phyloP scores from a whole-genome alignment of 2,329 filamentous ascomycete genomes.

The Ophiostoma populinum region DNA sequence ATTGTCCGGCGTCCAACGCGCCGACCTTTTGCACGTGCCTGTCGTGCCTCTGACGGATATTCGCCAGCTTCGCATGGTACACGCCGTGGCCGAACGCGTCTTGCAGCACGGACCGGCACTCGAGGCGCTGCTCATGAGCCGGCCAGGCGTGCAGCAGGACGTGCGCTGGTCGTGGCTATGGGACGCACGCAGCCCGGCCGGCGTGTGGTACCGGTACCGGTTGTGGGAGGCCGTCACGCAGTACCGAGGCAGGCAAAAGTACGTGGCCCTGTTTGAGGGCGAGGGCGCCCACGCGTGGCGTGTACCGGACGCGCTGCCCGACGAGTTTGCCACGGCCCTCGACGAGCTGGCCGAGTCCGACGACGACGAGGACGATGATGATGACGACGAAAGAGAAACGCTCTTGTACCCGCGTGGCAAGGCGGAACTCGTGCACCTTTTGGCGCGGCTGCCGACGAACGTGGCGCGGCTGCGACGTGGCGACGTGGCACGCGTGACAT shows the following conservation, averaged over 20 bases:
- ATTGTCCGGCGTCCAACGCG: neutral
- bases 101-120: constrained; percentile 71
- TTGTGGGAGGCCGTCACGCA: constrained; percentile 59
- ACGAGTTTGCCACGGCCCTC: constrained; percentile 61
- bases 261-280: constrained; percentile 55
- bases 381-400: constrained; percentile 23
- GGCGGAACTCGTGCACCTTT: constrained; percentile 65
- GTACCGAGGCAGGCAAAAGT: constrained; percentile 21
- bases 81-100: constrained; percentile 69
- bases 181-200: constrained; percentile 62
- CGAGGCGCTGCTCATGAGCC: constrained; percentile 80
- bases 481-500: constrained; percentile 70
- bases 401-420: constrained; percentile 74
- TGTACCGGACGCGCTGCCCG: constrained; percentile 55
- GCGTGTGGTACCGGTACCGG: constrained; percentile 84
- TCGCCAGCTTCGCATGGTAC: constrained; percentile 64
- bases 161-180: constrained; percentile 92
- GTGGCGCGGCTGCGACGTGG: constrained; percentile 62
- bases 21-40: constrained; percentile 43
- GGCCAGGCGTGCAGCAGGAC: constrained; percentile 65
- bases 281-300: constrained; percentile 66
- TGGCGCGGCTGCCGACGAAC: constrained; percentile 65
- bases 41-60: constrained; percentile 64
- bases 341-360: constrained; percentile 71
- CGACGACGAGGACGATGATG: constrained; percentile 60